Conservation (phyloP, 345 rosid genomes). For the Dipteronia dyeriana region DNA sequence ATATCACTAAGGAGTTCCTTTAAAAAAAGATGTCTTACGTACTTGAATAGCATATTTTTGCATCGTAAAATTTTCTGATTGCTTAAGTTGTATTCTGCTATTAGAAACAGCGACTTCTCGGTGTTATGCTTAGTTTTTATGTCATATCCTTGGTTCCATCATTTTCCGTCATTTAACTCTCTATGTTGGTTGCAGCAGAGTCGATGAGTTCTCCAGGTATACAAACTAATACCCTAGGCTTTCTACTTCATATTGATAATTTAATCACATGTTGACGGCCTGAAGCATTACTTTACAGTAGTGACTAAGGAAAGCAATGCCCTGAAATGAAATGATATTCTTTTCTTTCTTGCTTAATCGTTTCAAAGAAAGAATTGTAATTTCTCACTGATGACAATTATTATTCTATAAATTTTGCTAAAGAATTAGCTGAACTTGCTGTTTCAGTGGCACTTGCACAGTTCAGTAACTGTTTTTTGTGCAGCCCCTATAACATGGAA, state of each 20-base stretch:
- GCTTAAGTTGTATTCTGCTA: not conserved
- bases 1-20: conserved; percentile 11
- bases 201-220: conserved; percentile 94
- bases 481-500: conserved; percentile 76
- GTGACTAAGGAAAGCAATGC: conserved; percentile 5
- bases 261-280: not conserved
- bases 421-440: conserved; percentile 19
- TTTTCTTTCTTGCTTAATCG: not conserved
- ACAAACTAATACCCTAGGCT: conserved; percentile 17
- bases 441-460: not conserved
- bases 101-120: conserved; percentile 16
- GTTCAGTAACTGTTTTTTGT: conserved; percentile 17
- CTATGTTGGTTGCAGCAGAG: conserved; percentile 56
- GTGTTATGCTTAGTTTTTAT: conserved; percentile 27
- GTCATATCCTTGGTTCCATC: conserved; percentile 12
- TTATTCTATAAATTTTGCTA: not conserved
- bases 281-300: not conserved
- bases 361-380: not conserved
- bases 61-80: not conserved
- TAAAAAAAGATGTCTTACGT: conserved; percentile 6
- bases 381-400: not conserved
- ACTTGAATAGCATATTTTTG: not conserved
- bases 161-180: conserved; percentile 32
- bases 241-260: conserved; percentile 1
- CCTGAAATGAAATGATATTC: not conserved